A percentile compares a stretch with the other conserved stretches of the same genome.
Conservation (phyloP, 139 green algal genomes). For the Chlorella sp. region DNA sequence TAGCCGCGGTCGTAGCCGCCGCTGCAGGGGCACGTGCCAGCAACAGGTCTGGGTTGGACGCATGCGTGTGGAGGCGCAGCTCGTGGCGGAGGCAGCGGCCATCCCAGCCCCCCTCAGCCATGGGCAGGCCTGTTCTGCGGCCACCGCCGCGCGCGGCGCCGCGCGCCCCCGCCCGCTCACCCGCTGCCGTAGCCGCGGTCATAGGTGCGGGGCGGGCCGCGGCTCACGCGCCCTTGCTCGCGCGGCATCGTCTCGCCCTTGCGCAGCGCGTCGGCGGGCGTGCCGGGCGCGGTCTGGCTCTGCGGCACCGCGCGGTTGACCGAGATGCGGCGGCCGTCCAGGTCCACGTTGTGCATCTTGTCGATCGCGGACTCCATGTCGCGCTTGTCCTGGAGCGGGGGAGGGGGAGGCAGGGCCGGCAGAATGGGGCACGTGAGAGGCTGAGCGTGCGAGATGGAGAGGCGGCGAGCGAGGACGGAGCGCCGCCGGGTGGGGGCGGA, state of each 20-base stretch:
- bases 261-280: slow-evolving; percentile 59
- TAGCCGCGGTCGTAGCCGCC: slow-evolving; percentile 10
- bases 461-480: no score
- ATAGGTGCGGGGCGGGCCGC: neutral
- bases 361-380: slow-evolving; percentile 66
- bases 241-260: slow-evolving; percentile 24
- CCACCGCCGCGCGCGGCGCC: neutral
- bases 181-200: no score
- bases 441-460: no score
- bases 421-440: no score
- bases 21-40: neutral
- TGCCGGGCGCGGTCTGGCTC: slow-evolving; percentile 67
- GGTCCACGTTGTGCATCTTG: slow-evolving; percentile 72
- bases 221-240: slow-evolving; percentile 9
- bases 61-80: neutral
- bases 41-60: no score
- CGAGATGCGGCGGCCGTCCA: slow-evolving; percentile 77
- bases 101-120: neutral
- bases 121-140: no score
- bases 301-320: slow-evolving; percentile 75
- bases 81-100: neutral
- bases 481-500: no score
- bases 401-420: no score
- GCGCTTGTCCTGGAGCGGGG: slow-evolving; percentile 54
- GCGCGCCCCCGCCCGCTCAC: no score